Percentiles rank a stretch among this genome's conserved stretches.
These are phyloP conservation scores for Pueraria montana DNA, from an alignment of 306 rosid genomes.

Conservation along the genomic window DNA sequence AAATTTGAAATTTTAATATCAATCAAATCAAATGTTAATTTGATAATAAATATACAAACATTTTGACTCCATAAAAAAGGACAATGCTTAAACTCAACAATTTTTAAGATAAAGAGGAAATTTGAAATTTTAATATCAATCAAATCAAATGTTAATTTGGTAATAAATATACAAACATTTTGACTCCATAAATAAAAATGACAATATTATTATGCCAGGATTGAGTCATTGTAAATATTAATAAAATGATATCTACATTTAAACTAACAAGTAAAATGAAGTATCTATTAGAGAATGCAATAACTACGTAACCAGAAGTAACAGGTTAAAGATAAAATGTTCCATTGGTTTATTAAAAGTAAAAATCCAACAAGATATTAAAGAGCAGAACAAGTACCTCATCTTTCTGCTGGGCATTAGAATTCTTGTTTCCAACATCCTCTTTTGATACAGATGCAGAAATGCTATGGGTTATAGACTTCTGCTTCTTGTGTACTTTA, in stretches of 20 bases:
- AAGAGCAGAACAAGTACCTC: constrained; percentile 67
- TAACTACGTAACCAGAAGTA: constrained; percentile 39
- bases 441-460: constrained; percentile 64
- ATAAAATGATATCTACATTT: constrained; percentile 17
- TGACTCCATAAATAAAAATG: constrained; percentile 27
- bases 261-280: constrained; percentile 28
- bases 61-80: constrained; percentile 13
- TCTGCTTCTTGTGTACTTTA: constrained; percentile 73
- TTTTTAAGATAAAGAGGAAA: background rate
- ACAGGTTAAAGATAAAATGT: constrained; percentile 18
- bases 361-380: constrained; percentile 28
- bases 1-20: background rate
- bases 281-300: constrained; percentile 30
- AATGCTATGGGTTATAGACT: constrained; percentile 60
- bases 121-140: constrained; percentile 8
- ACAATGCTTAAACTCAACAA: constrained; percentile 18
- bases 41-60: constrained; percentile 20
- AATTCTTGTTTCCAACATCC: constrained; percentile 63
- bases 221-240: background rate
- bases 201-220: constrained; percentile 33
- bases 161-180: constrained; percentile 17
- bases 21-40: constrained; percentile 25
- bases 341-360: constrained; percentile 20
- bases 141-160: constrained; percentile 29
- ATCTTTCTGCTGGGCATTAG: constrained; percentile 64